Conservation (phyloP, 2,329 filamentous ascomycete species). For the Coniochaeta prunicola region DNA sequence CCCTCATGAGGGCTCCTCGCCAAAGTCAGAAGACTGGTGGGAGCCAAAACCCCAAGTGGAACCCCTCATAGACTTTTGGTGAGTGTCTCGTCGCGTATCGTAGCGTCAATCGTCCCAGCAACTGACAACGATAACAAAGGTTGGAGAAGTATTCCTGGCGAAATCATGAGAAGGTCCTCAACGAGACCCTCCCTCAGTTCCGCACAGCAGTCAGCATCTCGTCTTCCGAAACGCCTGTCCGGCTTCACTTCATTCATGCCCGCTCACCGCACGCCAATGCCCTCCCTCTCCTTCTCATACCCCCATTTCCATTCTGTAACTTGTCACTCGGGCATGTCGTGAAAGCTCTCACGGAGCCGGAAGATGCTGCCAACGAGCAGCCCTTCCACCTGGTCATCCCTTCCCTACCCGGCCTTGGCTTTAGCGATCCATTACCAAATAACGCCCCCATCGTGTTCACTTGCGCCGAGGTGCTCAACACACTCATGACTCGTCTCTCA, state of each 20-base stretch:
- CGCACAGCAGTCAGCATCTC: conserved; percentile 44
- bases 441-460: conserved; percentile 40
- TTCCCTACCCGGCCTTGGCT: conserved; percentile 58
- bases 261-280: conserved; percentile 45
- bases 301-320: conserved; percentile 59
- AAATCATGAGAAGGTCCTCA: conserved; percentile 49
- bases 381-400: conserved; percentile 62
- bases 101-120: neutral
- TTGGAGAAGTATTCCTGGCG: conserved; percentile 61
- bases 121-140: conserved; percentile 31
- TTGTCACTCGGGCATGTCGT: conserved; percentile 51
- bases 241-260: conserved; percentile 60
- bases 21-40: conserved; percentile 44
- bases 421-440: conserved; percentile 53
- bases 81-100: conserved; percentile 14
- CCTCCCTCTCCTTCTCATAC: conserved; percentile 57
- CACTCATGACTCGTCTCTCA: conserved; percentile 51
- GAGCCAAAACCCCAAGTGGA: conserved; percentile 56
- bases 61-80: conserved; percentile 60
- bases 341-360: conserved; percentile 44
- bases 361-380: conserved; percentile 33
- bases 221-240: conserved; percentile 32
- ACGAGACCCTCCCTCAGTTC: conserved; percentile 55
- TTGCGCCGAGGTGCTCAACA: conserved; percentile 49
- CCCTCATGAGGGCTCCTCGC: conserved; percentile 47